Conservation (phyloP, 1,284 basidiomycete species). For the Sanguinoderma infundibulare region DNA sequence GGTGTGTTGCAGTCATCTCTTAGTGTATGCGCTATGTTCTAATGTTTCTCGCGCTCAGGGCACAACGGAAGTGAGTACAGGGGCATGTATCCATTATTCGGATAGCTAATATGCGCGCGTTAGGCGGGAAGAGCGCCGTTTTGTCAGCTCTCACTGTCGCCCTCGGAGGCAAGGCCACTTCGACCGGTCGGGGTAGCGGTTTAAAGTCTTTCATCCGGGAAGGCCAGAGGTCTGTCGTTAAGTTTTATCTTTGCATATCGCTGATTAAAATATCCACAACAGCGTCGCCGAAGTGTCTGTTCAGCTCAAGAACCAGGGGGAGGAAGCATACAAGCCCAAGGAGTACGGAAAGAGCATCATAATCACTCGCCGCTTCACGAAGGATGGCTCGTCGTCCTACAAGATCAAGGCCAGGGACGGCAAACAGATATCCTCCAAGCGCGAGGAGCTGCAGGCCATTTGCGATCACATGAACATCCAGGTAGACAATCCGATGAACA, state of each 20-base stretch:
- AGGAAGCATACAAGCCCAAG: conserved; percentile 85
- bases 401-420: conserved; percentile 82
- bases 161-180: conserved; percentile 89
- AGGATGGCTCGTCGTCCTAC: conserved; percentile 79
- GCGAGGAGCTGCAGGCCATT: conserved; percentile 86
- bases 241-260: neutral
- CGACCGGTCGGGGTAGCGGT: conserved; percentile 88
- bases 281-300: conserved; percentile 83
- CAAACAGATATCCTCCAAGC: conserved; percentile 76
- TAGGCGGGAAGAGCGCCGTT: conserved; percentile 95
- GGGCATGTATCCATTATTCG: neutral
- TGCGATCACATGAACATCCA: conserved; percentile 96
- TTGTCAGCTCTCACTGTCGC: conserved; percentile 94
- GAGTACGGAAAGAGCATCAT: conserved; percentile 86
- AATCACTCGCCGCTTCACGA: conserved; percentile 83
- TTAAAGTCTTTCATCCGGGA: conserved; percentile 91
- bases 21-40: neutral
- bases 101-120: neutral
- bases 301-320: conserved; percentile 85
- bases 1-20: conserved; percentile 53
- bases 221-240: conserved; percentile 69
- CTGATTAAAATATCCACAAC: neutral
- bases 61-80: conserved; percentile 75
- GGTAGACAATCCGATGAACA: conserved; percentile 96
- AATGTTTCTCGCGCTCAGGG: conserved; percentile 43